Percentiles rank a stretch among this genome's conserved stretches.
Evolutionary conservation across 169 alveolate species (phyloP).

Genomic region (Eimeria acervulina): DNA sequence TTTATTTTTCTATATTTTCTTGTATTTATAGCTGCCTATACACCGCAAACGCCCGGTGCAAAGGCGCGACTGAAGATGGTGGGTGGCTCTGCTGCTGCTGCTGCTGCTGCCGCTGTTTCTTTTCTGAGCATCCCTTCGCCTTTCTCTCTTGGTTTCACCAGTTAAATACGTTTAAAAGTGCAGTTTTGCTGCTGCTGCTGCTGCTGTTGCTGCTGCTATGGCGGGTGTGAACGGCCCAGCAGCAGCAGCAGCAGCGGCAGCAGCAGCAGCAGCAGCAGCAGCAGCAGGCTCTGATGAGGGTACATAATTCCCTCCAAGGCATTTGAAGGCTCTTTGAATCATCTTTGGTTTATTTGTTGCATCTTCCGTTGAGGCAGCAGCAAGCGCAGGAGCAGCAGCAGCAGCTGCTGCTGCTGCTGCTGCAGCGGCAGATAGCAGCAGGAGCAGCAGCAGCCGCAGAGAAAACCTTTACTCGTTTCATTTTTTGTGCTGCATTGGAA

Average conservation of each 20-base stretch:
- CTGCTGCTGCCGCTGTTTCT: slow-evolving; percentile 22
- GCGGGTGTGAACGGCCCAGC: too few species aligned
- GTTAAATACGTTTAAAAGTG: neutral
- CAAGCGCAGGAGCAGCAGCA: neutral
- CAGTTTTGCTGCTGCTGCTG: too few species aligned
- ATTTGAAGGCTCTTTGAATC: neutral
- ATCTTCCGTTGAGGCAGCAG: neutral
- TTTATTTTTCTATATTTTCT: neutral
- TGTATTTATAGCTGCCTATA: neutral
- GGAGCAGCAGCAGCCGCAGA: neutral
- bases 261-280: neutral
- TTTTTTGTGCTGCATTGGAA: neutral
- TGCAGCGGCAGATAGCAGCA: neutral
- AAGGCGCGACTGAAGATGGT: neutral
- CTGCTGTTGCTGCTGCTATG: too few species aligned
- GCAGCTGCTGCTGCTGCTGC: slow-evolving; percentile 20
- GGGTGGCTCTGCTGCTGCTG: slow-evolving; percentile 18
- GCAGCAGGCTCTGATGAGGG: too few species aligned
- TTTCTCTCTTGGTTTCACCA: neutral
- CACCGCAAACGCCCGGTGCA: neutral
- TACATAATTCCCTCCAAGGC: too few species aligned
- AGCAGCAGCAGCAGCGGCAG: neutral
- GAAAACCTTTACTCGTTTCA: neutral
- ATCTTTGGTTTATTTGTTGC: neutral
- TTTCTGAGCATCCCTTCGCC: neutral